These are phyloP conservation scores for Trametes maxima DNA, from an alignment of 768 basidiomycete genomes.

Conservation along the genomic window DNA sequence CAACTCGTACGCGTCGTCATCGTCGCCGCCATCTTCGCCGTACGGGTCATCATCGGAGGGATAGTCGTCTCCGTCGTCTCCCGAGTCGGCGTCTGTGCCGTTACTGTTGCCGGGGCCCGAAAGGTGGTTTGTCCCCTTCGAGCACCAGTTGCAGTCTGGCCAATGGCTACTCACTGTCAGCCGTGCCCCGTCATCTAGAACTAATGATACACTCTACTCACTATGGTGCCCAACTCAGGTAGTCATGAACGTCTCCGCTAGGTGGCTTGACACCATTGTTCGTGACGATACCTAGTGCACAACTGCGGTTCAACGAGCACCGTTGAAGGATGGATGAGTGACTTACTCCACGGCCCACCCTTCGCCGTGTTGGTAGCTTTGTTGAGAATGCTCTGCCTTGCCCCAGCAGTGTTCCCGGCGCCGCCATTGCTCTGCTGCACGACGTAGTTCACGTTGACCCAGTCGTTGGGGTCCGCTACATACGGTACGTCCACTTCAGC, in stretches of 20 bases:
- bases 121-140: constrained; percentile 30
- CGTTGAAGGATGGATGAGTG: not conserved
- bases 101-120: constrained; percentile 18
- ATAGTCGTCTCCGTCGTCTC: constrained; percentile 3
- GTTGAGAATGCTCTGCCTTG: constrained; percentile 39
- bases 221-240: constrained; percentile 64
- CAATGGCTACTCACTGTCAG: constrained; percentile 44
- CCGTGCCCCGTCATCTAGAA: not conserved
- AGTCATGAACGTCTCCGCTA: constrained; percentile 47
- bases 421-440: constrained; percentile 28
- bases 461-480: constrained; percentile 50
- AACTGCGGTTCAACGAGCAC: not conserved
- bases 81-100: constrained; percentile 12
- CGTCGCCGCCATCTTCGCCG: constrained; percentile 9
- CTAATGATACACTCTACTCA: constrained; percentile 30
- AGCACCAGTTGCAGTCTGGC: constrained; percentile 58
- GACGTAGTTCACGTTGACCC: constrained; percentile 51
- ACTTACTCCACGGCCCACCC: constrained; percentile 44
- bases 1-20: constrained; percentile 14
- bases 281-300: constrained; percentile 42
- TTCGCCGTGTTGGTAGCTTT: constrained; percentile 41
- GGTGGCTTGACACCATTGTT: constrained; percentile 36
- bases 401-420: constrained; percentile 33
- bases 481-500: not conserved
- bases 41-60: constrained; percentile 13